phyloP scores from a whole-genome alignment of 805 yeast species.

The Lipomyces yamadae region DNA sequence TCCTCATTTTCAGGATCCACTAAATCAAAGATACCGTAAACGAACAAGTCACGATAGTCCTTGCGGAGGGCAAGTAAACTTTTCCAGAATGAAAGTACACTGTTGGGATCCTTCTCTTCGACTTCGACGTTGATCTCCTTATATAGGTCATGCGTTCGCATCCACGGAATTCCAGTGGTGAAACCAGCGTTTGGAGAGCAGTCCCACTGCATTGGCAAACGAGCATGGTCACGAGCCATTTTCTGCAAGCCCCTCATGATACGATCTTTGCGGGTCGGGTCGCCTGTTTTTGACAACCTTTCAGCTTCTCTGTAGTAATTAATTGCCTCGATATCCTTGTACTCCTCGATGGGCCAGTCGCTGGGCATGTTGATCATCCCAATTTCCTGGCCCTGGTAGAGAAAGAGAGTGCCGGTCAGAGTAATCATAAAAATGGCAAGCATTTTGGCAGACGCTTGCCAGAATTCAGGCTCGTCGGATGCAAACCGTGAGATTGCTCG shows the following conservation, averaged over 20 bases:
- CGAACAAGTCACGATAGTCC: constrained; percentile 50
- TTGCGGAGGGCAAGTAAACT: constrained; percentile 53
- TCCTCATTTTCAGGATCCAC: constrained; percentile 1
- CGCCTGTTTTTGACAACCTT: constrained; percentile 9
- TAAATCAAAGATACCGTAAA: constrained; percentile 52
- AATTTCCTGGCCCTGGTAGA: constrained; percentile 66
- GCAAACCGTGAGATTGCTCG: constrained; percentile 60
- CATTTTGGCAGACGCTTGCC: constrained; percentile 54
- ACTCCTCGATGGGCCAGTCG: constrained; percentile 56
- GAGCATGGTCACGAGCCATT: constrained; percentile 57
- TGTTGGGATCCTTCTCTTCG: constrained; percentile 53
- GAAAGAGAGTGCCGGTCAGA: constrained; percentile 59
- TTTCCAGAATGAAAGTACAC: constrained; percentile 55
- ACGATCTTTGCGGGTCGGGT: background rate
- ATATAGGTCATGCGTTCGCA: constrained; percentile 55
- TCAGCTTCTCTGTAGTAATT: constrained; percentile 41
- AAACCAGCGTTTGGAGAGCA: constrained; percentile 50
- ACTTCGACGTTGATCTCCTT: constrained; percentile 57
- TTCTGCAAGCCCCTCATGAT: constrained; percentile 38
- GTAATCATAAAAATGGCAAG: constrained; percentile 53
- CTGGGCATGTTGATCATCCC: constrained; percentile 58
- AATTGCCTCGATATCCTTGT: constrained; percentile 56
- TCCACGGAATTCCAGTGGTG: constrained; percentile 56
- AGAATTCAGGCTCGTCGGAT: constrained; percentile 47
- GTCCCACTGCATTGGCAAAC: constrained; percentile 61